Evolutionary conservation across 768 basidiomycete genomes (phyloP), one percentile per base, ranked within the genome.

Genomic region (Podaxis sp.): DNA sequence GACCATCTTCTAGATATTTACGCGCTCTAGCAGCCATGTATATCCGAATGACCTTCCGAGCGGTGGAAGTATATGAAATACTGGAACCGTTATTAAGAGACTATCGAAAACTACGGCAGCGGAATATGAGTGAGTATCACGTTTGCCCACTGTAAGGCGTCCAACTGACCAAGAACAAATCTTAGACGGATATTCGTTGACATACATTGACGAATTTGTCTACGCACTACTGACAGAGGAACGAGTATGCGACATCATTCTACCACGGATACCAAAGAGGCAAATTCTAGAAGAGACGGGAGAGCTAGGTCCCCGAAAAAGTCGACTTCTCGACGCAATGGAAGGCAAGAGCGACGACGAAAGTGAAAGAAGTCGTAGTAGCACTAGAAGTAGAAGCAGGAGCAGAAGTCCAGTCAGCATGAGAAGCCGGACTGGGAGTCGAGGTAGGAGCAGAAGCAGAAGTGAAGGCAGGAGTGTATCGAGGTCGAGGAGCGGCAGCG

Each of bases 61-160:
- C 95, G 3, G 87, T 86, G 52, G 96, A 99, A 64, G 92, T 96
- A 3, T 98, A 94, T 70, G 95, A 97, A 70, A 78, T 93, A 22
- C 82, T 99, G 5, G 97, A 99, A 74, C 97, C 97, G 2, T 75
- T 99, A 13, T 84, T 99, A 66, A 96, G 93, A 72, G 97, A 99
- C 72, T 99, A 88, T 71, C 77, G 94, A 64, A 99, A 98, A 75
- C 75, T 99, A 52, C 87, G 96, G 12, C 78, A 86, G 65, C 83
- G 92, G 54, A 84, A 87, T 66, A 91, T 88, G 84, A 79, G 96
- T 96, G 71, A 64, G 88, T 73, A 17, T 46, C 15, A 52, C 17
- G 8, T 46, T 46, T 17, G 22, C 12, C 39, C 11, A 39, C 28
- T 39, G 7, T 38, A 17, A 12, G 30, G 30, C 11, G 30, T 36